A percentile compares a stretch with the other conserved stretches of the same genome.
phyloP scores from a whole-genome alignment of 2,329 filamentous ascomycete species.

The Monilinia aucupariae region DNA sequence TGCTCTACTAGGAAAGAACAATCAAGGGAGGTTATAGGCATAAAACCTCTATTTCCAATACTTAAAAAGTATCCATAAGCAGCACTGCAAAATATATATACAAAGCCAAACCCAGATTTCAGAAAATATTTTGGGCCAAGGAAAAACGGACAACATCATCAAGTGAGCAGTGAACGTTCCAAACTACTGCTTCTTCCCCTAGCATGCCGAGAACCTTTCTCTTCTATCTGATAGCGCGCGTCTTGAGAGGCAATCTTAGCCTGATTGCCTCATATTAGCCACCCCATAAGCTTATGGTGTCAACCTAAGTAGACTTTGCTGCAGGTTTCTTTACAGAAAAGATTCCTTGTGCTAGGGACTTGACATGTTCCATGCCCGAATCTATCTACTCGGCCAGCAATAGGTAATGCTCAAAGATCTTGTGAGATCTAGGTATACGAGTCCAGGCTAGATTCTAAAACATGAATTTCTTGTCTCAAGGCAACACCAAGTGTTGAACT shows the following conservation, averaged over 20 bases:
- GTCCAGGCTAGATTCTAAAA: background rate
- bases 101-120: background rate
- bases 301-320: background rate
- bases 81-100: background rate
- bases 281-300: background rate
- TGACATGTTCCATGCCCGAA: background rate
- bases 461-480: background rate
- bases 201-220: background rate
- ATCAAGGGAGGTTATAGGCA: background rate
- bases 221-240: background rate
- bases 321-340: background rate
- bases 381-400: background rate
- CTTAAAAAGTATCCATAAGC: background rate
- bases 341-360: background rate
- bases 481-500: no score
- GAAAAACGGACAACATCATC: background rate
- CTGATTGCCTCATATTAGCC: background rate
- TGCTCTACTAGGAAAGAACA: background rate
- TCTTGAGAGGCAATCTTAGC: background rate
- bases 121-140: background rate
- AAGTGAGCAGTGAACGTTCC: background rate
- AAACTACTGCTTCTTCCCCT: background rate
- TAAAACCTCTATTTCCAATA: background rate
- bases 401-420: background rate
- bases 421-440: no score